Base-by-base conservation (phyloP, 805 yeast species). In the Limtongia smithiae region DNA sequence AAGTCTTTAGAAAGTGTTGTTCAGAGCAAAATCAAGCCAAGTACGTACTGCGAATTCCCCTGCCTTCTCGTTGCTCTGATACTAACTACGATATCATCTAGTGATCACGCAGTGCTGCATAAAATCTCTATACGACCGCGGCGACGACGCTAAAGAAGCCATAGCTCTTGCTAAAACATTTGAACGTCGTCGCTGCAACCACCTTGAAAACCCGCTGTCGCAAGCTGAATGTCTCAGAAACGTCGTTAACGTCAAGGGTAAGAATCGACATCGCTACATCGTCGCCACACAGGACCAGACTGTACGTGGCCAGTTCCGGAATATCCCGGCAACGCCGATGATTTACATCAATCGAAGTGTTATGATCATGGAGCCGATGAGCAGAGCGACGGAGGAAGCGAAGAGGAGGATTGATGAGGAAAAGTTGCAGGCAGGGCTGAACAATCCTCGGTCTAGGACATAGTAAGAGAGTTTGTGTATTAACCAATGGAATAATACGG, bases 41-140 rank as follows among this genome's bases (percentile, higher is more conserved):
- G 67, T 63, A 60, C 24, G 68, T 55, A 6, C 6, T 4, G 14
- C n/a, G n/a, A n/a, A n/a, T n/a, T n/a, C n/a, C n/a, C n/a, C n/a
- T n/a, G n/a, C n/a, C n/a, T n/a, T n/a, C n/a, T n/a, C n/a, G n/a
- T n/a, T n/a, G n/a, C n/a, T n/a, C n/a, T n/a, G n/a, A n/a, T n/a
- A n/a, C n/a, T n/a, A n/a, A n/a, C n/a, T n/a, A n/a, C n/a, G n/a
- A n/a, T n/a, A n/a, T n/a, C n/a, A n/a, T n/a, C n/a, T 37, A 46
- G 66, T 93, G 94, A 85, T 93, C 46, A 88, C 98, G 2, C 97
- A 93, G 67, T 93, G 98, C 65, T 85, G 95, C 60, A 87, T 93
- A 76, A 88, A 88, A 63, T 83, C 85, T 17, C 71, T 93, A 27
- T 93, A 93, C 66, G 59, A 59, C 32, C 40, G 52, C 17, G 57